phyloP scores from a whole-genome alignment of 164 flowering plant genomes.

The Buxus sempervirens region DNA sequence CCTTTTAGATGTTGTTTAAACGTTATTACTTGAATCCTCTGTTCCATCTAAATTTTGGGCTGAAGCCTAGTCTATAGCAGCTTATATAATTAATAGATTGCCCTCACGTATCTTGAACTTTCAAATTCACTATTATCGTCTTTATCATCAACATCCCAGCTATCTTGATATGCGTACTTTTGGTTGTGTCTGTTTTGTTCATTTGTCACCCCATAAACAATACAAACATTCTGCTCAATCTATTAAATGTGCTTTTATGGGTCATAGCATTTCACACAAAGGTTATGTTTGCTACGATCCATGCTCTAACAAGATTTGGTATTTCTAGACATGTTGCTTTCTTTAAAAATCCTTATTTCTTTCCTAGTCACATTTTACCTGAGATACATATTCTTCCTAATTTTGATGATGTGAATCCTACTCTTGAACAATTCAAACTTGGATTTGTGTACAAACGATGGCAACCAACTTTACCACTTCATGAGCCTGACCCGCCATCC shows the following conservation, averaged over 20 bases:
- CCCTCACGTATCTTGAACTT: not conserved
- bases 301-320: not conserved
- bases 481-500: not conserved
- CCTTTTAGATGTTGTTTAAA: slow-evolving; percentile 3
- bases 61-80: slow-evolving; percentile 5
- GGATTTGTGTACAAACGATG: not conserved
- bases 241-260: slow-evolving; percentile 14
- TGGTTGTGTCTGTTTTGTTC: slow-evolving; percentile 22
- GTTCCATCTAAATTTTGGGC: slow-evolving; percentile 7
- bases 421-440: not conserved
- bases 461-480: not conserved
- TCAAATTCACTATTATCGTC: slow-evolving; percentile 8
- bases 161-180: slow-evolving; percentile 10
- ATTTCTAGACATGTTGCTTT: slow-evolving; percentile 5
- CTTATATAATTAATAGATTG: slow-evolving; percentile 1
- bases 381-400: not conserved
- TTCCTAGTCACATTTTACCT: slow-evolving; percentile 1
- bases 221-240: slow-evolving; percentile 7
- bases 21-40: too few relatives aligned
- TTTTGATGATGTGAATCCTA: not conserved
- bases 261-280: slow-evolving; percentile 13
- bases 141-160: not conserved
- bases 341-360: not conserved
- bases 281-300: too few relatives aligned
- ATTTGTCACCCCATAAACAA: slow-evolving; percentile 13